A percentile compares a stretch with the other conserved stretches of the same genome.
Conservation (phyloP, 2,329 filamentous ascomycete genomes). For the Domatiomyces globalis region DNA sequence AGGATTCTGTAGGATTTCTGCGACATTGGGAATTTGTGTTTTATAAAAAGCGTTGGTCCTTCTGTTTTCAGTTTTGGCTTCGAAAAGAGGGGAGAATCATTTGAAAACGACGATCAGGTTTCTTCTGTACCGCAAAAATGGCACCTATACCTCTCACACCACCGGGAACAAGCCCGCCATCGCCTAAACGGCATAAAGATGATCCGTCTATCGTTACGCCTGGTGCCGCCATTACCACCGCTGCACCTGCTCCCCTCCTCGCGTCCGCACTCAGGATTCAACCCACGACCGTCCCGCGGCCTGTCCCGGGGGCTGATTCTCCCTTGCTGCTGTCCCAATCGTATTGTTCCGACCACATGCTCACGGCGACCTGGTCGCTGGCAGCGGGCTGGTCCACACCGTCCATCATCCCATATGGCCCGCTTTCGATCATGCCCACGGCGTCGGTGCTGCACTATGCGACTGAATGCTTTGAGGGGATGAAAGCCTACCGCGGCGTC, state of each 20-base stretch:
- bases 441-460: constrained; percentile 76
- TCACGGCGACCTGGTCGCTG: constrained; percentile 55
- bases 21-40: too few relatives aligned
- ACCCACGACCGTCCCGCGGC: constrained; percentile 23
- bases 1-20: background rate
- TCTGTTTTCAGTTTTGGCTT: too few relatives aligned
- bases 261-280: constrained; percentile 28
- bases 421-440: constrained; percentile 63
- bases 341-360: constrained; percentile 72
- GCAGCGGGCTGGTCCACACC: constrained; percentile 58
- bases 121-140: background rate
- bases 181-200: background rate
- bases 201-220: background rate
- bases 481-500: constrained; percentile 56
- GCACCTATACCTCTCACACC: background rate
- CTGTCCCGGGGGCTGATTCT: constrained; percentile 27
- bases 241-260: constrained; percentile 23
- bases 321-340: constrained; percentile 28
- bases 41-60: too few relatives aligned
- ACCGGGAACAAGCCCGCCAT: background rate
- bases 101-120: too few relatives aligned
- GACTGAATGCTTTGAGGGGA: constrained; percentile 79
- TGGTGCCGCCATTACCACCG: background rate
- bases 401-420: constrained; percentile 61
- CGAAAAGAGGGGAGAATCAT: too few relatives aligned